Evolutionary conservation across 345 rosid species (phyloP).

Genomic region (Lepidium aucheri): DNA sequence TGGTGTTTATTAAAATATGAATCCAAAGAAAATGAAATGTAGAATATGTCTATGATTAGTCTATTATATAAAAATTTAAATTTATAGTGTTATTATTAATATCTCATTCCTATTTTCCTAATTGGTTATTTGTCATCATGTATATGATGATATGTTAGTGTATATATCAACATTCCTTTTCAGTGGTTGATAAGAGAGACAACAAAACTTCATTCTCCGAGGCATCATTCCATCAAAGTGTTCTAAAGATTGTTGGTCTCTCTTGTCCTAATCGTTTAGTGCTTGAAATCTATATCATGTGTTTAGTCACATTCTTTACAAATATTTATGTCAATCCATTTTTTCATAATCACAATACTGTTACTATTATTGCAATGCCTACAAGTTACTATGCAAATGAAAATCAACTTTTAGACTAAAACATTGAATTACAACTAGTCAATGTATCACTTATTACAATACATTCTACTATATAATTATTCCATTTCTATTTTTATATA

Average conservation of each 20-base stretch:
- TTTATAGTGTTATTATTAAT: background rate
- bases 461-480: background rate
- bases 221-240: slow-evolving; percentile 3
- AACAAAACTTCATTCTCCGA: background rate
- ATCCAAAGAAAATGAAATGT: too few relatives aligned
- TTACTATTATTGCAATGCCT: background rate
- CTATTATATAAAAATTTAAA: background rate
- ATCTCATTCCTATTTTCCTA: background rate
- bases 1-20: too few relatives aligned
- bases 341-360: too few relatives aligned
- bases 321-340: background rate
- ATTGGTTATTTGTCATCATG: background rate
- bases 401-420: background rate
- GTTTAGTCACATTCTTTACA: slow-evolving; percentile 21
- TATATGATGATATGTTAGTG: slow-evolving; percentile 17
- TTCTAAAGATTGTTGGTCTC: slow-evolving; percentile 1
- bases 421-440: too few relatives aligned
- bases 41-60: background rate
- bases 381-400: background rate
- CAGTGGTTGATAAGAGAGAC: slow-evolving; percentile 22
- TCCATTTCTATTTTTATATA: background rate
- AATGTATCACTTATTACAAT: background rate
- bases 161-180: slow-evolving; percentile 22
- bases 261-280: slow-evolving; percentile 6
- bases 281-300: background rate